phyloP scores from a whole-genome alignment of 345 rosid genomes.

The Capsella bursapastoris region DNA sequence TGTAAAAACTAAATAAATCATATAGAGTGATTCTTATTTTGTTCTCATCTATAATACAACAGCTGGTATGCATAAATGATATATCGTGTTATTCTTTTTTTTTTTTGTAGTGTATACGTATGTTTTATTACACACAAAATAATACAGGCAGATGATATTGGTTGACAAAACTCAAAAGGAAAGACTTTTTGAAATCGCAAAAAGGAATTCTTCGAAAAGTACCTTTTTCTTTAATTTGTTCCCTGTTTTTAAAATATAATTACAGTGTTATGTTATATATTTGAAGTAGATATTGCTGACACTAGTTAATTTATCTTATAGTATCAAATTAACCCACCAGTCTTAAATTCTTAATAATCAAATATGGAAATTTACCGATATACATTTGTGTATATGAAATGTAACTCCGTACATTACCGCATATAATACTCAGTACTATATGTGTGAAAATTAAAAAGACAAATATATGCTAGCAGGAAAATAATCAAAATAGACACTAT shows the following conservation, averaged over 20 bases:
- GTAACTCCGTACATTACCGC: background rate
- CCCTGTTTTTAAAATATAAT: constrained; percentile 5
- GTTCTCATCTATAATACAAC: background rate
- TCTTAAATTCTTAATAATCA: background rate
- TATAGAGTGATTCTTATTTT: too few species aligned
- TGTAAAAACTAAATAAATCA: too few species aligned
- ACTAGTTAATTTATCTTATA: background rate
- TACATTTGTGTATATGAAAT: too few species aligned
- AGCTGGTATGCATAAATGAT: background rate
- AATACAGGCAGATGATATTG: constrained; percentile 12
- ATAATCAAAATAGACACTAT: too few species aligned
- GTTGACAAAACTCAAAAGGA: constrained; percentile 33
- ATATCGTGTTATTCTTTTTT: background rate
- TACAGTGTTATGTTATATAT: background rate
- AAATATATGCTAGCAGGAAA: background rate
- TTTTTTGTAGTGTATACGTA: background rate
- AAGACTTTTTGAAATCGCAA: constrained; percentile 15
- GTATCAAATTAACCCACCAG: background rate
- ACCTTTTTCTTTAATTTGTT: background rate
- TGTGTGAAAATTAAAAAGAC: background rate
- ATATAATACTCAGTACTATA: too few species aligned
- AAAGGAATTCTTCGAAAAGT: constrained; percentile 28
- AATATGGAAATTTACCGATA: background rate
- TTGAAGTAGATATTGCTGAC: constrained; percentile 22
- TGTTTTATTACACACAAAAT: background rate